Percentiles rank a stretch among this genome's conserved stretches.
phyloP scores from a whole-genome alignment of 2,329 filamentous ascomycete species.

The Onygenales sp. region DNA sequence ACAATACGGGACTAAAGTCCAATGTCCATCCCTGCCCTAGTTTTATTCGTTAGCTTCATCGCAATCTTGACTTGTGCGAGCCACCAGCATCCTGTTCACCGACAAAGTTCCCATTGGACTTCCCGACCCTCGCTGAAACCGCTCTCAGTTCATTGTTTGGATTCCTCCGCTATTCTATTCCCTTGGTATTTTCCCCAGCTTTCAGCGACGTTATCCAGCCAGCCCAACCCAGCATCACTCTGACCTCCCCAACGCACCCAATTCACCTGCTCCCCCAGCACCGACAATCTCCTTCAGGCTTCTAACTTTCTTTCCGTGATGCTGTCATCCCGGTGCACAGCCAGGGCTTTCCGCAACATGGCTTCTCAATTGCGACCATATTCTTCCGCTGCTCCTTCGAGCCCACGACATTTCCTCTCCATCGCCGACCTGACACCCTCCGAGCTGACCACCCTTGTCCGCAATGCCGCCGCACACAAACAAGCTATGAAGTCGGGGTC shows the following conservation, averaged over 20 bases:
- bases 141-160: too few species aligned
- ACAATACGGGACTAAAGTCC: too few species aligned
- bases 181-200: not conserved
- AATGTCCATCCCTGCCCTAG: too few species aligned
- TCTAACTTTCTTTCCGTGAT: conserved; percentile 2
- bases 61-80: too few species aligned
- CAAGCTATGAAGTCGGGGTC: conserved; percentile 61
- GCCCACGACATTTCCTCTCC: conserved; percentile 78
- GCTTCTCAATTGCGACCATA: conserved; percentile 23
- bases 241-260: not conserved
- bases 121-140: too few species aligned
- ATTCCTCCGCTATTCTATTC: not conserved
- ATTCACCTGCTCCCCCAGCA: not conserved
- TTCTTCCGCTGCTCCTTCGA: conserved; percentile 17
- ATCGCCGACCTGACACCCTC: conserved; percentile 73
- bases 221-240: not conserved
- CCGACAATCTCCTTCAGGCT: not conserved
- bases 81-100: too few species aligned
- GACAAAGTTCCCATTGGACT: too few species aligned
- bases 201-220: not conserved
- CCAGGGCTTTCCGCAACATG: conserved; percentile 12
- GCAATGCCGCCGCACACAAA: conserved; percentile 73
- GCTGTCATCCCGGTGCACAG: conserved; percentile 6
- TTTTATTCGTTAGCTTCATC: too few species aligned
- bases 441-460: conserved; percentile 74